Evolutionary conservation across 176 grass and related monocot species (phyloP).

Genomic region (Carex kokanica): DNA sequence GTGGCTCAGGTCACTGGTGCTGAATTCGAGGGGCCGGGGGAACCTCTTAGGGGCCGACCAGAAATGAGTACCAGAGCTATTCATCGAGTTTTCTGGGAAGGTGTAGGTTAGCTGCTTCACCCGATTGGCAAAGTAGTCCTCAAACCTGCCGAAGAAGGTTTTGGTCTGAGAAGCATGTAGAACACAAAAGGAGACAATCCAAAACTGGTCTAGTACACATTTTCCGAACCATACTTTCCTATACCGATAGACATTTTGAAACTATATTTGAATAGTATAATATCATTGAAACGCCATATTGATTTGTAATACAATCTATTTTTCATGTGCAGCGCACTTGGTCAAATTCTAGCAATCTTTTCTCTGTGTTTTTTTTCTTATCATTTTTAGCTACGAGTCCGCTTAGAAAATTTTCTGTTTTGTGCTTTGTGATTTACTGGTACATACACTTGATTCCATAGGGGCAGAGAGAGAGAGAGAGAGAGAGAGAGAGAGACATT

Average conservation of each 20-base stretch:
- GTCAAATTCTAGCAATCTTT: not conserved
- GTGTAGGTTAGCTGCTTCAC: constrained; percentile 91
- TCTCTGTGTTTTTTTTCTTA: not conserved
- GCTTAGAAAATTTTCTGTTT: not conserved
- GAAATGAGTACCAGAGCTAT: constrained; percentile 57
- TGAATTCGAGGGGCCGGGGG: constrained; percentile 60
- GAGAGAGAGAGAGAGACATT: constrained; percentile 18
- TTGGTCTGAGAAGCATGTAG: not conserved
- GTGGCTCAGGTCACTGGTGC: constrained; percentile 40
- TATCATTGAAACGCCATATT: not conserved
- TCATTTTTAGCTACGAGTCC: not conserved
- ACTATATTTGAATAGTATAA: not conserved
- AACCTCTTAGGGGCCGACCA: constrained; percentile 85
- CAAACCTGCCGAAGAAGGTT: constrained; percentile 47
- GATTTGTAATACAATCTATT: not conserved
- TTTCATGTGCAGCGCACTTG: not conserved
- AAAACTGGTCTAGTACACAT: not conserved
- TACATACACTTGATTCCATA: constrained; percentile 5
- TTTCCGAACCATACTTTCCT: not conserved
- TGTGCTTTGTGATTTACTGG: not conserved
- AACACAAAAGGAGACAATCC: not conserved
- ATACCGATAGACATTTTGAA: not conserved
- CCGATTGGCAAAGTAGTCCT: constrained; percentile 76
- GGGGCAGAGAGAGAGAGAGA: not conserved
- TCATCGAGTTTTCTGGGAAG: constrained; percentile 69